phyloP scores from a whole-genome alignment of 106 monocot genomes.

The Dendrobium catenatum region DNA sequence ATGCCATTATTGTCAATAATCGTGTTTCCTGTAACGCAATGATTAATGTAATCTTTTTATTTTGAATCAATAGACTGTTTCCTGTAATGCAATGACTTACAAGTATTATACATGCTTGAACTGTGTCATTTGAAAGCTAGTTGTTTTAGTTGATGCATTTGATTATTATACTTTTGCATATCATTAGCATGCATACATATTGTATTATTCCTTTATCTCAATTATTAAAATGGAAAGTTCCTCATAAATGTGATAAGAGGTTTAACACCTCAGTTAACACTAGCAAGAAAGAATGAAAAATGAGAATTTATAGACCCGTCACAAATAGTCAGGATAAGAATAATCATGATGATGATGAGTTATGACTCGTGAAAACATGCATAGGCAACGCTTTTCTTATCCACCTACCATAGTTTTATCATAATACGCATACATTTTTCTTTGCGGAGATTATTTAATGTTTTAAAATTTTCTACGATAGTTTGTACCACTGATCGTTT shows the following conservation, averaged over 20 bases:
- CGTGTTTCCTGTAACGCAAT: not conserved
- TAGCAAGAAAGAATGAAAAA: not conserved
- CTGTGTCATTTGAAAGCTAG: not conserved
- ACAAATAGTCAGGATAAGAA: no score
- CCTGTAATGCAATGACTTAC: not conserved
- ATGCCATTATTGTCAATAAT: not conserved
- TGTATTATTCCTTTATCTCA: not conserved
- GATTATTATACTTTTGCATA: not conserved
- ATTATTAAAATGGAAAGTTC: no score
- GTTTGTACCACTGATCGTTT: no score
- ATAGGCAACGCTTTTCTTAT: not conserved
- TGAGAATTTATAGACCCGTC: not conserved
- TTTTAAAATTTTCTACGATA: no score
- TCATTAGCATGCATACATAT: not conserved
- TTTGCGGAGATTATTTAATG: not conserved
- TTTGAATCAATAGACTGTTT: not conserved
- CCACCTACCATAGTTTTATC: not conserved
- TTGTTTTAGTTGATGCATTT: not conserved
- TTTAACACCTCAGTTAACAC: no score
- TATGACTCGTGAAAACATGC: not conserved
- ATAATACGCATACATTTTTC: not conserved
- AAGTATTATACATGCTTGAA: not conserved
- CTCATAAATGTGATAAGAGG: no score
- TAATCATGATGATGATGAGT: not conserved
- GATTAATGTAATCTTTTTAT: not conserved